Conservation (phyloP, 495 filamentous ascomycete genomes). For the Trichoderma asperelloides region DNA sequence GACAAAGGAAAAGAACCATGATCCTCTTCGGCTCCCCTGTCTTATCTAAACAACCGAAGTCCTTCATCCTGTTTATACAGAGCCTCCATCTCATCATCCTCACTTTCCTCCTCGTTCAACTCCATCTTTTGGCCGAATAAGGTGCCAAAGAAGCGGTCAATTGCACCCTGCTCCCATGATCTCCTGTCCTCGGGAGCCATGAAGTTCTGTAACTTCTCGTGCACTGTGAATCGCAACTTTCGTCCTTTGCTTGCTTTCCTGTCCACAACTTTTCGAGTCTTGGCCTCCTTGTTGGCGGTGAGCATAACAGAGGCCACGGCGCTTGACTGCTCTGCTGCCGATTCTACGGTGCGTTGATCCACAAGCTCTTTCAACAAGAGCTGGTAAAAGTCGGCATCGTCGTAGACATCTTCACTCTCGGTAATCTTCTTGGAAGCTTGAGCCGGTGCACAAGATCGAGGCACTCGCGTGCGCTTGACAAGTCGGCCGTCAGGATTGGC, state of each 20-base stretch:
- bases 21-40: not conserved
- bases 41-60: slow-evolving; percentile 60
- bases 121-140: slow-evolving; percentile 72
- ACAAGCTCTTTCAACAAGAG: slow-evolving; percentile 84
- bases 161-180: slow-evolving; percentile 64
- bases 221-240: slow-evolving; percentile 86
- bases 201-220: slow-evolving; percentile 96
- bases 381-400: slow-evolving; percentile 92
- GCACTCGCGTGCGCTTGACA: slow-evolving; percentile 53
- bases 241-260: slow-evolving; percentile 91
- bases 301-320: slow-evolving; percentile 39
- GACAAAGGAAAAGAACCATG: not conserved
- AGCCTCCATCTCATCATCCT: slow-evolving; percentile 45
- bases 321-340: slow-evolving; percentile 33
- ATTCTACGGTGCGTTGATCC: slow-evolving; percentile 64
- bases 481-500: slow-evolving; percentile 53
- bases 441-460: slow-evolving; percentile 63
- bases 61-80: slow-evolving; percentile 55
- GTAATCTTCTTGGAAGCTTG: slow-evolving; percentile 47
- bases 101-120: slow-evolving; percentile 60
- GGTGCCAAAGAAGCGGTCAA: slow-evolving; percentile 81
- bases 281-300: slow-evolving; percentile 70
- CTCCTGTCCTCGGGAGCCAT: slow-evolving; percentile 86
- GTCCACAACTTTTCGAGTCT: slow-evolving; percentile 75
- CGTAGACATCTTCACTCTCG: slow-evolving; percentile 58